Conservation (phyloP, 75 land plant genomes). For the Pseudotsuga menziesii region DNA sequence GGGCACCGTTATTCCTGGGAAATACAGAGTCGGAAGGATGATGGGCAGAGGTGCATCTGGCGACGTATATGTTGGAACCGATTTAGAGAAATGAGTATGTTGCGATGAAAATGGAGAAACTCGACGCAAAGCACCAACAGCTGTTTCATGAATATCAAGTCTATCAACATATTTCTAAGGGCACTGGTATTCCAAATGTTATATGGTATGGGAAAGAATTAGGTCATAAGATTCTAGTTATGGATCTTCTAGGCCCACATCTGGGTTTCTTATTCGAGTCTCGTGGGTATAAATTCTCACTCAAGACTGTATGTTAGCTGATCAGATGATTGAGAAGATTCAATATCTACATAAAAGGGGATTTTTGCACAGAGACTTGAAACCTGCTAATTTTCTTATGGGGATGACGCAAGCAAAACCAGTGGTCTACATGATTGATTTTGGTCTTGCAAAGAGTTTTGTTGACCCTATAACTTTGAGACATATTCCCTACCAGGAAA, state of each 20-base stretch:
- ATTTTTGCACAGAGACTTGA: conserved; percentile 78
- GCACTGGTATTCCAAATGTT: too few species aligned
- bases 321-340: conserved; percentile 49
- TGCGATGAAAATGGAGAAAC: too few species aligned
- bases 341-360: conserved; percentile 82
- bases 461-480: conserved; percentile 52
- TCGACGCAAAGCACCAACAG: too few species aligned
- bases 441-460: conserved; percentile 83
- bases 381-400: conserved; percentile 91
- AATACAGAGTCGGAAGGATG: too few species aligned
- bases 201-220: too few species aligned
- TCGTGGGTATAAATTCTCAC: not conserved
- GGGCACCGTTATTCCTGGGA: too few species aligned
- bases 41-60: too few species aligned
- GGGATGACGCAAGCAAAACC: conserved; percentile 74
- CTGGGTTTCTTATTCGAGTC: not conserved
- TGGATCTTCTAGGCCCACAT: not conserved
- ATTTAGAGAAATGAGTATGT: too few species aligned
- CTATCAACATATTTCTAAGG: too few species aligned
- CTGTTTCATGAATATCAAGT: too few species aligned
- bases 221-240: too few species aligned
- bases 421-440: conserved; percentile 69
- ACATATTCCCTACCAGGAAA: conserved; percentile 83
- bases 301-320: not conserved
- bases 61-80: too few species aligned